These are phyloP conservation scores for Lentinus polychrous DNA, from an alignment of 1,284 basidiomycete genomes.

Conservation along the genomic window DNA sequence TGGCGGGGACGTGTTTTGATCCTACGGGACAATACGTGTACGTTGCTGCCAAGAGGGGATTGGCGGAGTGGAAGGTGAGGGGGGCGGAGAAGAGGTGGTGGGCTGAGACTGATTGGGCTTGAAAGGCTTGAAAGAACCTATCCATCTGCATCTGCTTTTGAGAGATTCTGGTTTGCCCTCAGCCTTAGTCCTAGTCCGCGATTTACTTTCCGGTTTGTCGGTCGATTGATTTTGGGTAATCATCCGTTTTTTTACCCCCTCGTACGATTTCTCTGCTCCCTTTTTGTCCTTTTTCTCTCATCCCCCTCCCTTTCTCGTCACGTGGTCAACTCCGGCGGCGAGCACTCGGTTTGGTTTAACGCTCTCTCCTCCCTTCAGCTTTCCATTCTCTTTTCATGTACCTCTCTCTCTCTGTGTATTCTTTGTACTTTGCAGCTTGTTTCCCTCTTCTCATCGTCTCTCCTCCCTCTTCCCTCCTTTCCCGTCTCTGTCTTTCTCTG, in stretches of 20 bases:
- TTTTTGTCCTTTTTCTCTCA: too few relatives aligned
- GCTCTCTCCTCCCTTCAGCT: too few relatives aligned
- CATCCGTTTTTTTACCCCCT: too few relatives aligned
- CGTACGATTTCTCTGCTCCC: too few relatives aligned
- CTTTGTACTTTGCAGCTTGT: too few relatives aligned
- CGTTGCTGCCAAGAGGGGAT: constrained; percentile 53
- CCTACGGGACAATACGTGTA: constrained; percentile 61
- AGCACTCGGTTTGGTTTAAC: too few relatives aligned
- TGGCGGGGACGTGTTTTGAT: constrained; percentile 73
- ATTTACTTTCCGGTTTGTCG: not conserved
- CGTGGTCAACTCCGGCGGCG: too few relatives aligned
- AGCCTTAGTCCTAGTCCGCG: not conserved
- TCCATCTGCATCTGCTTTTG: not conserved
- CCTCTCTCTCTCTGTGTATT: not conserved
- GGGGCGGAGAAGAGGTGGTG: constrained; percentile 62
- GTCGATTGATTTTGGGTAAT: too few relatives aligned
- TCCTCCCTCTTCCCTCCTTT: not conserved
- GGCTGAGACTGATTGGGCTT: constrained; percentile 25
- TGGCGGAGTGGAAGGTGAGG: constrained; percentile 59
- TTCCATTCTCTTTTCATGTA: too few relatives aligned
- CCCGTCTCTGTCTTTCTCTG: not conserved
- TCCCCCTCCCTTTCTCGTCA: too few relatives aligned
- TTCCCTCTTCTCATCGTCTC: not conserved
- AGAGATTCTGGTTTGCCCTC: not conserved
- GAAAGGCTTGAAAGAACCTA: too few relatives aligned